phyloP scores from a whole-genome alignment of 2,329 filamentous ascomycete genomes.

The Orbilia blumenaviensis region DNA sequence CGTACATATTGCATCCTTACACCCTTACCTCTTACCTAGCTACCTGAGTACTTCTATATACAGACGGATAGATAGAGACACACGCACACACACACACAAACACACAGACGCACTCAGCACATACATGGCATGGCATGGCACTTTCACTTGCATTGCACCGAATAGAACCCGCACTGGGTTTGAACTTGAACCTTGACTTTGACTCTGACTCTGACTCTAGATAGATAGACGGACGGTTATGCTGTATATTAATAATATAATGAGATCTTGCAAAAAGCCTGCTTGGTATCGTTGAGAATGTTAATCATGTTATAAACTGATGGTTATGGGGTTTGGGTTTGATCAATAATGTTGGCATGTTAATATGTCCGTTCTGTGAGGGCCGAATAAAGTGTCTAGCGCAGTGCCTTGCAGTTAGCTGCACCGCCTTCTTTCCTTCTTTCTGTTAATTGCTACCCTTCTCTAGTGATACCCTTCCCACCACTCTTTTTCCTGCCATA shows the following conservation, averaged over 20 bases:
- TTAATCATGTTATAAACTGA: no score
- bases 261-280: no score
- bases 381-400: conserved; percentile 16
- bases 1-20: not conserved
- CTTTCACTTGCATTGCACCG: no score
- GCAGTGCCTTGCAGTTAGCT: conserved; percentile 22
- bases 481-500: conserved; percentile 19
- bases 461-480: no score
- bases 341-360: conserved; percentile 17
- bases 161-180: no score
- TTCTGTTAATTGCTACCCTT: conserved; percentile 13
- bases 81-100: not conserved
- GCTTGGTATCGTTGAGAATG: not conserved
- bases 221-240: not conserved
- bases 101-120: not conserved
- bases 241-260: not conserved
- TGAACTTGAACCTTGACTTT: no score
- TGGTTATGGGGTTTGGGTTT: conserved; percentile 2
- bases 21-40: no score
- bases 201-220: no score
- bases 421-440: conserved; percentile 15
- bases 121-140: no score
- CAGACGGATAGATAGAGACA: no score
- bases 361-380: conserved; percentile 20
- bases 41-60: no score